Conservation (phyloP, 169 alveolate genomes). For the Eimeria praecox region DNA sequence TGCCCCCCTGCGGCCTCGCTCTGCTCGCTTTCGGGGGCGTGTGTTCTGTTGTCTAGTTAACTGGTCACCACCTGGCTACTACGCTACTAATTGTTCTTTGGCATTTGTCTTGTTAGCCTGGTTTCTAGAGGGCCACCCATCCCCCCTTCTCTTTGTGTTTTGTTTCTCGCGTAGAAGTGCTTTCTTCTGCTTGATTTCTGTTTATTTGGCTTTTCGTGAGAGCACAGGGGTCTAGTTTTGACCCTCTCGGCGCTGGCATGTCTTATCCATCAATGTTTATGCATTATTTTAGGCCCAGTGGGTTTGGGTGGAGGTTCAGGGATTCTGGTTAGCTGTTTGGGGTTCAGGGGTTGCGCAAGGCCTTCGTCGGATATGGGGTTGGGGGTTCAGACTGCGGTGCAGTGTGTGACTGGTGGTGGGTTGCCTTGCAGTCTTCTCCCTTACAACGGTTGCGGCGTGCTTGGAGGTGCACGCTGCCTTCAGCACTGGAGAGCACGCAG, state of each 20-base stretch:
- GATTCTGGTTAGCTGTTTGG: not conserved
- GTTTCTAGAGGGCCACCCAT: not conserved
- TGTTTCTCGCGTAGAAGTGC: not conserved
- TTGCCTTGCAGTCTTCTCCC: slow-evolving; percentile 48
- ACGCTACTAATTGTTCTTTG: not conserved
- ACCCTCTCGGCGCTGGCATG: no score
- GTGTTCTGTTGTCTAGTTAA: not conserved
- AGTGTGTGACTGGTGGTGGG: not conserved
- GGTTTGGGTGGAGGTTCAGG: not conserved
- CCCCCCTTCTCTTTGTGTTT: not conserved
- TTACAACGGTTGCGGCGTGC: slow-evolving; percentile 65
- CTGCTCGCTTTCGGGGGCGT: not conserved
- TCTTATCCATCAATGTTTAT: no score
- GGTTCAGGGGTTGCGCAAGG: not conserved
- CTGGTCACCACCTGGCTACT: not conserved
- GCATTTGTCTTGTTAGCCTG: not conserved
- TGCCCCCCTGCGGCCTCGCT: not conserved
- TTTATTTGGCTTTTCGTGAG: not conserved
- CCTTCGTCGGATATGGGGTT: not conserved
- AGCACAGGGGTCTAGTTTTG: no score
- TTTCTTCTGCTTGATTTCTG: not conserved
- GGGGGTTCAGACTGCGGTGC: not conserved
- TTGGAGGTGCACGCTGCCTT: slow-evolving; percentile 79
- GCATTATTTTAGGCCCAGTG: not conserved
- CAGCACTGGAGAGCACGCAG: slow-evolving; percentile 68